phyloP scores from a whole-genome alignment of 306 rosid genomes.

The Neltuma alba region DNA sequence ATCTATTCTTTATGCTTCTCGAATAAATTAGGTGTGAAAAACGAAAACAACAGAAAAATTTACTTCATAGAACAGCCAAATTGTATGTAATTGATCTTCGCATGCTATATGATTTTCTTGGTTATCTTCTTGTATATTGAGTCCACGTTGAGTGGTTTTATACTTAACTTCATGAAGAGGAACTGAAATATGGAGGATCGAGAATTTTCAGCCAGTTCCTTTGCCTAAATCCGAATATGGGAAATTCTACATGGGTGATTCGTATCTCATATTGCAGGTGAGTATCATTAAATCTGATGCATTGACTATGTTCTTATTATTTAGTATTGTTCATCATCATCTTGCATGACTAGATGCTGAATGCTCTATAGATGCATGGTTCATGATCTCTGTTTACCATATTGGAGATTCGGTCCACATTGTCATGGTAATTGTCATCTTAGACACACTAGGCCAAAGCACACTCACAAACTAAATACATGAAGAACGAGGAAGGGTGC shows the following conservation, averaged over 20 bases:
- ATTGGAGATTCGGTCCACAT: conserved; percentile 3
- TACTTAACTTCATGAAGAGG: conserved; percentile 83
- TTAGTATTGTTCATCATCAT: neutral
- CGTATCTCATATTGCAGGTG: conserved; percentile 90
- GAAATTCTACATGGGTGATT: conserved; percentile 88
- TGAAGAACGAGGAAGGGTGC: neutral
- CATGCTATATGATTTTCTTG: conserved; percentile 19
- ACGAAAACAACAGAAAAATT: neutral
- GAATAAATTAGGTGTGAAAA: conserved; percentile 15
- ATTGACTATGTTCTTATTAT: neutral
- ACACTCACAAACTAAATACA: neutral
- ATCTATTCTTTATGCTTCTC: conserved; percentile 9
- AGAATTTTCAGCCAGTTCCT: conserved; percentile 88
- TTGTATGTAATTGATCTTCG: conserved; percentile 12
- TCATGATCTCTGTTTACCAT: neutral
- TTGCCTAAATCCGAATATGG: conserved; percentile 91
- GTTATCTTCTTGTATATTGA: conserved; percentile 28
- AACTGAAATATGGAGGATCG: conserved; percentile 96
- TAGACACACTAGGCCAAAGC: neutral
- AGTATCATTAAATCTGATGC: conserved; percentile 25
- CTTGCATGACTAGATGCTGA: conserved; percentile 9
- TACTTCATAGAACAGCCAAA: conserved; percentile 20
- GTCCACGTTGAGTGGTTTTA: conserved; percentile 33
- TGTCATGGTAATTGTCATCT: neutral
- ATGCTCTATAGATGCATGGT: conserved; percentile 12